These are phyloP conservation scores for Penicillium maclennaniae DNA, from an alignment of 495 filamentous ascomycete genomes.

Conservation along the genomic window DNA sequence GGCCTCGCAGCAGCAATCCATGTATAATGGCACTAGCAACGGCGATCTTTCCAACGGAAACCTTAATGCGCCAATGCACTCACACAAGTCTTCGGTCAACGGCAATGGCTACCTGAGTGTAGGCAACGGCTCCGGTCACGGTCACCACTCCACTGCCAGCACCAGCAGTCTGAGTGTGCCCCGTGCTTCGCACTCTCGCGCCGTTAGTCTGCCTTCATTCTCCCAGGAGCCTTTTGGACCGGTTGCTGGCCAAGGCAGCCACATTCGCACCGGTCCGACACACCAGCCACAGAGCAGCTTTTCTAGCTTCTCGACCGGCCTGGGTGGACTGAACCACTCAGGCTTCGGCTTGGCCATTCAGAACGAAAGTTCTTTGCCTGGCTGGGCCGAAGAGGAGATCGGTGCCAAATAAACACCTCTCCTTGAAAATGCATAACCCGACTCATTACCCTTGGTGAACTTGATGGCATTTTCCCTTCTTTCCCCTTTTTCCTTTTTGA, in stretches of 20 bases:
- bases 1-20: constrained; percentile 44
- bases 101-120: constrained; percentile 55
- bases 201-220: constrained; percentile 77
- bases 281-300: constrained; percentile 56
- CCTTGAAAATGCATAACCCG: constrained; percentile 23
- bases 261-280: constrained; percentile 42
- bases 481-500: constrained; percentile 17
- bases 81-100: constrained; percentile 50
- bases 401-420: constrained; percentile 46
- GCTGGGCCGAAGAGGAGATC: constrained; percentile 64
- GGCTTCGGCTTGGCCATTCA: constrained; percentile 62
- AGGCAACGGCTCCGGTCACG: constrained; percentile 58
- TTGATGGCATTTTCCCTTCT: constrained; percentile 24
- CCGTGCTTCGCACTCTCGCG: constrained; percentile 73
- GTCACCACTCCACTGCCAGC: constrained; percentile 60
- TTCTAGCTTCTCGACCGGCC: constrained; percentile 53
- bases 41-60: constrained; percentile 56
- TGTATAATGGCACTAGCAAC: constrained; percentile 47
- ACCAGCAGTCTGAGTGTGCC: constrained; percentile 53
- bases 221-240: constrained; percentile 57
- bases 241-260: constrained; percentile 36
- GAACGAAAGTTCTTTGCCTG: constrained; percentile 58
- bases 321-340: constrained; percentile 54
- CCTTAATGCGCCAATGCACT: constrained; percentile 44
- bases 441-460: constrained; percentile 25